A percentile compares a stretch with the other conserved stretches of the same genome.
These are phyloP conservation scores for Bipolaris bicolor DNA, from an alignment of 2,329 filamentous ascomycete species.

Conservation along the genomic window DNA sequence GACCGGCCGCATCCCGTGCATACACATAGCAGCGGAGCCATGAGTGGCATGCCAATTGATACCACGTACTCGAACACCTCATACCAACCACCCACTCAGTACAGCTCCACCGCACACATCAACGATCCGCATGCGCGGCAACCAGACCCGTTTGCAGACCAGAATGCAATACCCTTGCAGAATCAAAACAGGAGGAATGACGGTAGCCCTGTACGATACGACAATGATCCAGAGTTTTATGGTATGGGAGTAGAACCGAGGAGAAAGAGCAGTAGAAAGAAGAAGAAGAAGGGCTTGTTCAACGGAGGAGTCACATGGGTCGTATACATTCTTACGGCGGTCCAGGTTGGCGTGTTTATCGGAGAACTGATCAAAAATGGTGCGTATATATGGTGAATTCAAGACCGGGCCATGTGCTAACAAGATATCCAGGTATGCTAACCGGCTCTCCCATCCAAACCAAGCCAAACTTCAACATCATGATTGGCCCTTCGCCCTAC, in stretches of 20 bases:
- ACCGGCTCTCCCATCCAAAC: slow-evolving; percentile 81
- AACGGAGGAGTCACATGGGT: slow-evolving; percentile 73
- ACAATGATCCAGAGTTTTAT: slow-evolving; percentile 50
- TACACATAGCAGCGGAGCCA: slow-evolving; percentile 54
- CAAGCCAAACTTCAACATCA: slow-evolving; percentile 88
- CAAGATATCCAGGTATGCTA: slow-evolving; percentile 62
- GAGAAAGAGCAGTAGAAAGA: slow-evolving; percentile 40
- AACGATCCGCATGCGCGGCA: slow-evolving; percentile 38
- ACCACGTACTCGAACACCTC: slow-evolving; percentile 62
- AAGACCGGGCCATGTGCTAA: slow-evolving; percentile 9
- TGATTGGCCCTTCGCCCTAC: slow-evolving; percentile 92
- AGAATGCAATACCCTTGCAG: slow-evolving; percentile 57
- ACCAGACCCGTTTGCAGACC: slow-evolving; percentile 61
- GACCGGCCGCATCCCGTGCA: slow-evolving; percentile 52
- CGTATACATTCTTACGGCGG: slow-evolving; percentile 76
- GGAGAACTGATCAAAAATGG: slow-evolving; percentile 85
- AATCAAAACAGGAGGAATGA: slow-evolving; percentile 48
- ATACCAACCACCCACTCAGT: slow-evolving; percentile 28
- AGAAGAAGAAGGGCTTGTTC: slow-evolving; percentile 60
- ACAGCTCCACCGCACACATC: slow-evolving; percentile 41
- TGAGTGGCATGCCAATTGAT: slow-evolving; percentile 57
- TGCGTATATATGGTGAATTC: slow-evolving; percentile 51
- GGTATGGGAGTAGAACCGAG: slow-evolving; percentile 22
- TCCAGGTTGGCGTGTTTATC: slow-evolving; percentile 86
- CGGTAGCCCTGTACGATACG: slow-evolving; percentile 45